A percentile compares a stretch with the other conserved stretches of the same genome.
Conservation (phyloP, 257 asterid species). For the Thymus quinquecostatus region DNA sequence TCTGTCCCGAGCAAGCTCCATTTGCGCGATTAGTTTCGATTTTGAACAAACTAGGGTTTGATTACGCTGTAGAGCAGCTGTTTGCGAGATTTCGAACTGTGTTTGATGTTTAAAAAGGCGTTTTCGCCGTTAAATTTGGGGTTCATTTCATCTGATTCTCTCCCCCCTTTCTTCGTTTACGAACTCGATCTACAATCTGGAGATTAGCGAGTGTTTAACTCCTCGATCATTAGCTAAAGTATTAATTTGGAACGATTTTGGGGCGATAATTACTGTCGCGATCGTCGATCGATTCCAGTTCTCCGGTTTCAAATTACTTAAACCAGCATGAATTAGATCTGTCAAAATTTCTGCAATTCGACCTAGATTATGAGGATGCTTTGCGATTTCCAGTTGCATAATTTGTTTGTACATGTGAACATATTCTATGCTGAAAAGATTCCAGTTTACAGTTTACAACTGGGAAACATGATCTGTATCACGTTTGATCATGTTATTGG, state of each 20-base stretch:
- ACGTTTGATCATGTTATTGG: neutral
- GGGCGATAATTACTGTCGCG: neutral
- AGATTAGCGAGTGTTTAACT: constrained; percentile 5
- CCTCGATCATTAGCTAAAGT: neutral
- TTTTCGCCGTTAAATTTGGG: neutral
- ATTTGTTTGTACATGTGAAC: neutral
- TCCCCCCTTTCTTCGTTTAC: too few relatives aligned
- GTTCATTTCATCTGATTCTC: neutral
- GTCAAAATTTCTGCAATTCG: neutral
- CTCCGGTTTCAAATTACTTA: neutral
- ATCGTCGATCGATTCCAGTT: constrained; percentile 2
- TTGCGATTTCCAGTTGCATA: constrained; percentile 1
- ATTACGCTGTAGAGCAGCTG: neutral
- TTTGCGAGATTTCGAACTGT: constrained; percentile 12
- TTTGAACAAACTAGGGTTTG: constrained; percentile 7
- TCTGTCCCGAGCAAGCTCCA: neutral
- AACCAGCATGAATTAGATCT: neutral
- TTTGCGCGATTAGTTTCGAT: neutral
- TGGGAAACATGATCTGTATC: too few relatives aligned
- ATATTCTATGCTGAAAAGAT: neutral
- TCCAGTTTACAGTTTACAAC: neutral
- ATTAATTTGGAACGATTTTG: neutral
- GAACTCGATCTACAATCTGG: constrained; percentile 25
- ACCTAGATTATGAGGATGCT: neutral
- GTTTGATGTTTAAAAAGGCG: neutral